Evolutionary conservation across 768 basidiomycete genomes (phyloP).

Genomic region (Termitomyces sp.): DNA sequence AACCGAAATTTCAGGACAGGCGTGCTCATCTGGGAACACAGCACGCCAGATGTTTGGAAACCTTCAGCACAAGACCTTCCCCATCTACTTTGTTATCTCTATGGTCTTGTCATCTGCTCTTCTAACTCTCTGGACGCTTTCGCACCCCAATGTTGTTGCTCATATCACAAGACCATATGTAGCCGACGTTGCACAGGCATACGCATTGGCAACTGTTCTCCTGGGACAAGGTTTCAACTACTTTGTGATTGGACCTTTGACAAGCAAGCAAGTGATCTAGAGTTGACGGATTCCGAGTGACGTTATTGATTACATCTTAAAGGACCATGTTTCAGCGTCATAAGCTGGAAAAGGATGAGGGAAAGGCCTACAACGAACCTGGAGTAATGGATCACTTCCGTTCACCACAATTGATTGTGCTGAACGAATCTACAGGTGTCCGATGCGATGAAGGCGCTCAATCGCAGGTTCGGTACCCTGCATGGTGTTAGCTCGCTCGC

Average conservation of each 20-base stretch:
- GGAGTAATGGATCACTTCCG: slow-evolving; percentile 40
- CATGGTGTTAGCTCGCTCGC: slow-evolving; percentile 70
- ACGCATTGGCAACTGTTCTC: slow-evolving; percentile 46
- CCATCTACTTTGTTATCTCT: slow-evolving; percentile 67
- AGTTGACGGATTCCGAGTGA: not conserved
- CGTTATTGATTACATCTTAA: not conserved
- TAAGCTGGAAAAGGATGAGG: slow-evolving; percentile 71
- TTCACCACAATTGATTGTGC: slow-evolving; percentile 4
- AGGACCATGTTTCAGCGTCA: slow-evolving; percentile 80
- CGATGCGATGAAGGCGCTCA: slow-evolving; percentile 64
- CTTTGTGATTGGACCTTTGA: slow-evolving; percentile 68
- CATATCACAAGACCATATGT: slow-evolving; percentile 44
- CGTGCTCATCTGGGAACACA: slow-evolving; percentile 21
- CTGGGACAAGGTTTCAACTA: slow-evolving; percentile 58
- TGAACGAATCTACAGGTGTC: slow-evolving; percentile 46
- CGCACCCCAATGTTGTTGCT: slow-evolving; percentile 52
- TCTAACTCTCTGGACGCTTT: slow-evolving; percentile 53
- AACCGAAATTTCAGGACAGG: not conserved
- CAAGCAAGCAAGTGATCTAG: slow-evolving; percentile 50
- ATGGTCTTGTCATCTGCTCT: slow-evolving; percentile 53
- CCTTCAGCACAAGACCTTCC: slow-evolving; percentile 73
- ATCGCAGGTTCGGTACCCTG: slow-evolving; percentile 59
- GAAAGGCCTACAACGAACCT: slow-evolving; percentile 60
- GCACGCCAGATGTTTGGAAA: slow-evolving; percentile 71
- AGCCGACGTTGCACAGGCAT: slow-evolving; percentile 66